Evolutionary conservation across 164 flowering plant genomes (phyloP), one percentile per base, ranked within the genome.

Genomic region (Aristolochia fimbriata): DNA sequence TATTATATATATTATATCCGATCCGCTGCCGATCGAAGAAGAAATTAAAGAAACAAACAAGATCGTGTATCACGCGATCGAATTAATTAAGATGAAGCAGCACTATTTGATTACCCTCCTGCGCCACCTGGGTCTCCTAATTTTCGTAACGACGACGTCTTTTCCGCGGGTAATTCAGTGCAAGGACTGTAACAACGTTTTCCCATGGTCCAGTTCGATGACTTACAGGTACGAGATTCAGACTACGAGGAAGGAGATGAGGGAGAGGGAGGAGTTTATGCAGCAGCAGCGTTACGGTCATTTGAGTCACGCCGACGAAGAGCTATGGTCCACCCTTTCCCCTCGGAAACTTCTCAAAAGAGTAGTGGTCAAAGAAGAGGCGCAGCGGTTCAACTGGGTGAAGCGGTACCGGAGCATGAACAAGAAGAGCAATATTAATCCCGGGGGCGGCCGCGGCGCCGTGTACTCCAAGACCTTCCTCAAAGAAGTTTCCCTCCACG

Each of bases 161-260:
- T n/a, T n/a, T n/a, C n/a, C n/a, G n/a, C n/a, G n/a, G 30, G 30
- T 10, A 3, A 10, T 10, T 43, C 49, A 30, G 11, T 23, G 27
- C 20, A 92, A 88, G 60, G 91, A 82, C 68, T 92, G 98, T 56
- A 88, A 96, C 0, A 83, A 88, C 66, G 68, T 22, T 46, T 81
- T 79, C 3, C 73, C 85, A 47, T 58, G 68, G 59, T 65, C 84
- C 6, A 65, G 78, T 15, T 88, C 98, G 2, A 90, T 89, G 56
- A 74, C 85, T 15, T 16, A 77, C 25, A 66, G 92, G 11, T 78
- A 76, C 31, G 80, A 77, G 51, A 64, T 89, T 22, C 68, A 75
- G 25, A 33, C 75, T 0, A 81, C 98, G 0, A 66, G 69, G 0
- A 85, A 88, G 59, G 81, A 79, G 17, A 62, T 91, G n/a, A n/a